Conservation (phyloP, 2,329 filamentous ascomycete genomes). For the Monilinia fructigena region DNA sequence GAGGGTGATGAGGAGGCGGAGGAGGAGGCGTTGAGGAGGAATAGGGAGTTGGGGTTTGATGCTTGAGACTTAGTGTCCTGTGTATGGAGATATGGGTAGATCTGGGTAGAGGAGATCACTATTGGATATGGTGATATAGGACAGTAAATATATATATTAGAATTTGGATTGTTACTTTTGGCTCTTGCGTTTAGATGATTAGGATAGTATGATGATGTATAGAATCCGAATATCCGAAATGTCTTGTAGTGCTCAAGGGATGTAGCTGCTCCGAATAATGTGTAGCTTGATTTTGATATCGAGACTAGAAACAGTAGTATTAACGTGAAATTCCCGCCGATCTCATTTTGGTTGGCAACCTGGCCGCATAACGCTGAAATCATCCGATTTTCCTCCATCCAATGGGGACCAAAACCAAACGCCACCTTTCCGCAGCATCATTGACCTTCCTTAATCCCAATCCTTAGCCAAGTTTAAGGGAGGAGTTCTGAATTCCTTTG, state of each 20-base stretch:
- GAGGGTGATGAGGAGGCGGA: slow-evolving; percentile 57
- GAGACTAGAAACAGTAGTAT: no score
- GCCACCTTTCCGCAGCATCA: not conserved
- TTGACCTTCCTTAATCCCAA: not conserved
- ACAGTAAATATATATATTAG: not conserved
- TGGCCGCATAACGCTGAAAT: not conserved
- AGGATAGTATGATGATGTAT: no score
- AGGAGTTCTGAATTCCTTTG: not conserved
- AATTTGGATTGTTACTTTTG: no score
- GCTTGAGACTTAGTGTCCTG: not conserved
- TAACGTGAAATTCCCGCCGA: no score
- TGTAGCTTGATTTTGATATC: no score
- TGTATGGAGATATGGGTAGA: no score
- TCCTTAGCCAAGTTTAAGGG: not conserved
- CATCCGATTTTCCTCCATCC: not conserved
- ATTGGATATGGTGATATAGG: not conserved
- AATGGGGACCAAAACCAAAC: not conserved
- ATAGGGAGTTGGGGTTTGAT: slow-evolving; percentile 27
- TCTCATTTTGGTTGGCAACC: not conserved
- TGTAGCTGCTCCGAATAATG: no score
- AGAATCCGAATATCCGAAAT: no score
- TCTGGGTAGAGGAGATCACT: not conserved
- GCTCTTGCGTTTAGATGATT: no score
- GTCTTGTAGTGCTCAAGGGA: no score
- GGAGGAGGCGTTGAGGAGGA: slow-evolving; percentile 33